These are phyloP conservation scores for Candida insectalens DNA, from an alignment of 805 yeast species.

Conservation along the genomic window DNA sequence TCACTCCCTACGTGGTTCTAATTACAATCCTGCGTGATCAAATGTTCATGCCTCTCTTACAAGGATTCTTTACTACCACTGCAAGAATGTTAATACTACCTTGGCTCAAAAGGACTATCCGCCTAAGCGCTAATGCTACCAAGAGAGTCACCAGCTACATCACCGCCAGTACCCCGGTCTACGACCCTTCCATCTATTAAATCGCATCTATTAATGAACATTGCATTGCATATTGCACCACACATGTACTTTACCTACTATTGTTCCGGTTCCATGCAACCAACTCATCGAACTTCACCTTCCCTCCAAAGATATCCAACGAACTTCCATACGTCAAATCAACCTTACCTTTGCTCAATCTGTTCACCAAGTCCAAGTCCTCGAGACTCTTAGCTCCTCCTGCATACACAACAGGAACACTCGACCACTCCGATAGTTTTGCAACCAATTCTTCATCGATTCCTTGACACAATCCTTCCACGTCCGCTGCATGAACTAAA, in stretches of 20 bases:
- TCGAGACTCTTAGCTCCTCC: constrained; percentile 82
- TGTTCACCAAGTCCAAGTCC: constrained; percentile 60
- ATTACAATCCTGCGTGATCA: constrained; percentile 45
- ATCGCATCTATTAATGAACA: too few relatives aligned
- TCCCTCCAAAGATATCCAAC: constrained; percentile 91
- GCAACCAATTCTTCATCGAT: constrained; percentile 73
- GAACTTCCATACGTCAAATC: constrained; percentile 93
- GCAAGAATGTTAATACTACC: constrained; percentile 28
- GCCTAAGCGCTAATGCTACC: constrained; percentile 9
- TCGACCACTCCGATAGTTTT: constrained; percentile 69
- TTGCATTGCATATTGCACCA: too few relatives aligned
- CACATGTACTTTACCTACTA: constrained; percentile 1
- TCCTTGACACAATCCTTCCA: constrained; percentile 92
- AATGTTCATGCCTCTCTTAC: constrained; percentile 45
- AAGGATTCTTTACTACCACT: constrained; percentile 39
- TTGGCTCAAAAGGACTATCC: constrained; percentile 16
- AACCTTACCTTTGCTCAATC: constrained; percentile 69
- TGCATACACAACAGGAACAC: constrained; percentile 80
- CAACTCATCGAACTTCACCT: constrained; percentile 66
- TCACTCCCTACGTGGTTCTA: constrained; percentile 35
- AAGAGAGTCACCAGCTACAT: neutral
- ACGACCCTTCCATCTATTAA: too few relatives aligned
- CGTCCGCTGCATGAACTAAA: constrained; percentile 95
- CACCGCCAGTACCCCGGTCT: too few relatives aligned
- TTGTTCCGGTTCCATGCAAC: constrained; percentile 56